These are phyloP conservation scores for Phytopythium sindhum DNA, from an alignment of 352 stramenopile genomes.

Conservation along the genomic window DNA sequence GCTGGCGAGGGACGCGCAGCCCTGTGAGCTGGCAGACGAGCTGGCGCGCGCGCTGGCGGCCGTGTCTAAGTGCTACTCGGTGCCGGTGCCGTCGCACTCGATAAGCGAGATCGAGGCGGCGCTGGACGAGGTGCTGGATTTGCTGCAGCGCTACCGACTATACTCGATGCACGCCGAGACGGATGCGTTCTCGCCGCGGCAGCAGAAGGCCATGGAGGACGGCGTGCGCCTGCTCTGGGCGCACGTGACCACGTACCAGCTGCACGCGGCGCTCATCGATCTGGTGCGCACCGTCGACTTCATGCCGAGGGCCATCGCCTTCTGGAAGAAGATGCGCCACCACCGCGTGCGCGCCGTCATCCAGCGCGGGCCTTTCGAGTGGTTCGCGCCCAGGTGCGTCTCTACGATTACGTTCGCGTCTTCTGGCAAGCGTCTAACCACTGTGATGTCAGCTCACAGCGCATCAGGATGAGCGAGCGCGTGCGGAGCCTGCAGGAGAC, in stretches of 20 bases:
- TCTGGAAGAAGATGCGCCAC: slow-evolving; percentile 62
- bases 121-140: slow-evolving; percentile 29
- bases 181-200: slow-evolving; percentile 14
- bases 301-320: slow-evolving; percentile 59
- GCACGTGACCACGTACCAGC: slow-evolving; percentile 52
- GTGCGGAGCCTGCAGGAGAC: slow-evolving; percentile 67
- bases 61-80: slow-evolving; percentile 44
- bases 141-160: slow-evolving; percentile 41
- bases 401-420: no score
- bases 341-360: slow-evolving; percentile 38
- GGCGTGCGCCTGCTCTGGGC: slow-evolving; percentile 52
- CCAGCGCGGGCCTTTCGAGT: slow-evolving; percentile 56
- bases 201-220: slow-evolving; percentile 29
- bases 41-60: slow-evolving; percentile 31
- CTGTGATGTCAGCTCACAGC: slow-evolving; percentile 27
- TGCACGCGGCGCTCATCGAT: slow-evolving; percentile 57
- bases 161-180: slow-evolving; percentile 15
- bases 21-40: slow-evolving; percentile 29
- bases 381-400: slow-evolving; percentile 43
- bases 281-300: slow-evolving; percentile 65
- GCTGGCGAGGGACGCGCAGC: slow-evolving; percentile 12
- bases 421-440: neutral
- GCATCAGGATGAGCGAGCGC: slow-evolving; percentile 50
- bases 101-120: slow-evolving; percentile 34
- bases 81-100: slow-evolving; percentile 38